Evolutionary conservation across 352 stramenopile species (phyloP).

Genomic region (Phytophthora uliginosa): DNA sequence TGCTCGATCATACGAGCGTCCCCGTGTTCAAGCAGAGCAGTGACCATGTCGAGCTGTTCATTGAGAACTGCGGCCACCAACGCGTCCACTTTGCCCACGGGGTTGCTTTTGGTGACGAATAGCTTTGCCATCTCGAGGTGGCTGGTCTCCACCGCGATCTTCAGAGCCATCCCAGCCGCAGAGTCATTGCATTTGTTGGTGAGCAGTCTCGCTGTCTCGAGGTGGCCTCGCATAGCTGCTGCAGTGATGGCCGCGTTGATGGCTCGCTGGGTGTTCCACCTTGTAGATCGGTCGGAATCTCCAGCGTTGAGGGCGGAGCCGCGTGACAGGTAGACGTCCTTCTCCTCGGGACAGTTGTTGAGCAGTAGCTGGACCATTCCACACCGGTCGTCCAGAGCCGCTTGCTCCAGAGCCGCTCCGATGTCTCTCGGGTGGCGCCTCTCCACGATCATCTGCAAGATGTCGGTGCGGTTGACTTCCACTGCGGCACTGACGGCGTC

Average conservation of each 20-base stretch:
- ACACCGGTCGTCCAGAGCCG: constrained; percentile 10
- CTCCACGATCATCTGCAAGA: constrained; percentile 21
- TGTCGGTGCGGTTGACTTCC: constrained; percentile 9
- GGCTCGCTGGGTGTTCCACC: constrained; percentile 18
- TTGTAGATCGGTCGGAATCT: constrained; percentile 1
- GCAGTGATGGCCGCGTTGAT: constrained; percentile 18
- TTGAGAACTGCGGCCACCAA: constrained; percentile 16
- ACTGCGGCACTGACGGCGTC: constrained; percentile 14
- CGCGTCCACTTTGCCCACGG: constrained; percentile 2
- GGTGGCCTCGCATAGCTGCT: constrained; percentile 7
- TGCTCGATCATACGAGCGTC: constrained; percentile 23
- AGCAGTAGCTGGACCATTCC: constrained; percentile 17
- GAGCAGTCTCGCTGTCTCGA: constrained; percentile 11
- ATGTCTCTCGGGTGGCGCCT: constrained; percentile 20
- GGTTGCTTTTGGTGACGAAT: constrained; percentile 24
- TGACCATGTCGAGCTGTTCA: constrained; percentile 13
- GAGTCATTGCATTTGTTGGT: constrained; percentile 19
- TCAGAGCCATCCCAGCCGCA: constrained; percentile 5
- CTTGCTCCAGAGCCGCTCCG: constrained; percentile 17
- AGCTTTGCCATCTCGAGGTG: constrained; percentile 21
- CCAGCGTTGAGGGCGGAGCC: neutral
- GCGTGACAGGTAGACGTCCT: constrained; percentile 16
- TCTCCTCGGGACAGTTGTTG: constrained; percentile 20
- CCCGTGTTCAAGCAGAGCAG: constrained; percentile 4
- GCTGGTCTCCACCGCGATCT: constrained; percentile 9